Conservation (phyloP, 306 rosid genomes). For the Fragaria vesca region DNA sequence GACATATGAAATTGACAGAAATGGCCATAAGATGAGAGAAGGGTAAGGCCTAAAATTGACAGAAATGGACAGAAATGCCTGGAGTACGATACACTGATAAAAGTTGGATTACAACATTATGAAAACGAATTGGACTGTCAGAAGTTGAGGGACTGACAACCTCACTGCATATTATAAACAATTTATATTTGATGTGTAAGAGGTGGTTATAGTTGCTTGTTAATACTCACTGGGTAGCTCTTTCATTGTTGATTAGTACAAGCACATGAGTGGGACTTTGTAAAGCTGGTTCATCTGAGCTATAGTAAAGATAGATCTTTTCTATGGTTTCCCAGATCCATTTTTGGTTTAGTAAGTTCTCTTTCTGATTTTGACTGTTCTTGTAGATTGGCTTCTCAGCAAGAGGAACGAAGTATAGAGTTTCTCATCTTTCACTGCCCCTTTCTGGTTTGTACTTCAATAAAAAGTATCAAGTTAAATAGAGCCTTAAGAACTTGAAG, state of each 20-base stretch:
- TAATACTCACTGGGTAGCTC: neutral
- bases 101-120: neutral
- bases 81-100: neutral
- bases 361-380: constrained; percentile 16
- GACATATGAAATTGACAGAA: neutral
- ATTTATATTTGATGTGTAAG: neutral
- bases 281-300: neutral
- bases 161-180: neutral
- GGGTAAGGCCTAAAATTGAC: neutral
- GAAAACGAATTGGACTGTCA: neutral
- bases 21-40: neutral
- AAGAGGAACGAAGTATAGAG: constrained; percentile 20
- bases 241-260: neutral
- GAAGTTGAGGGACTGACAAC: neutral
- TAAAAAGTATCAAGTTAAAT: constrained; percentile 23
- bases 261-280: neutral
- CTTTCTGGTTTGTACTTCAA: constrained; percentile 11
- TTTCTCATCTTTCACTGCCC: constrained; percentile 9
- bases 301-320: neutral
- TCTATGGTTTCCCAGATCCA: neutral
- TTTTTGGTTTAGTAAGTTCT: constrained; percentile 17
- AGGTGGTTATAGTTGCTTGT: neutral
- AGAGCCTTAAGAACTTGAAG: constrained; percentile 11
- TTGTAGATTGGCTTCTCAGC: constrained; percentile 38
- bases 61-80: neutral